phyloP scores from a whole-genome alignment of 1,284 basidiomycete genomes.

The Boletus mariae region DNA sequence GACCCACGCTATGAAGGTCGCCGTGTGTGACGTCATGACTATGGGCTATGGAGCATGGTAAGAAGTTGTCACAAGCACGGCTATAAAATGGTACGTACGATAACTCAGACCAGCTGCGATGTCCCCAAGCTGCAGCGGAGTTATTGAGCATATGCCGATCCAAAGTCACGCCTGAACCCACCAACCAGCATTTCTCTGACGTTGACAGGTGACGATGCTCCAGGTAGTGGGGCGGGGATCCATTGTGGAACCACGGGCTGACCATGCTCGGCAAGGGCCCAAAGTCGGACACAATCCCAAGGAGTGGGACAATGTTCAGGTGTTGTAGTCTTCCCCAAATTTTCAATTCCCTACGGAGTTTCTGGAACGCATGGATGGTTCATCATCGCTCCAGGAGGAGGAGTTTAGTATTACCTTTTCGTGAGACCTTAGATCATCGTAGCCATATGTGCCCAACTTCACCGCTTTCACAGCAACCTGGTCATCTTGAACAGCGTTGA shows the following conservation, averaged over 20 bases:
- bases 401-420: constrained; percentile 15
- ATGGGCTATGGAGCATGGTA: constrained; percentile 19
- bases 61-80: not conserved
- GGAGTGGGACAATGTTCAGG: constrained; percentile 27
- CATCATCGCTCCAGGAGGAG: not conserved
- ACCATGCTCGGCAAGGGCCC: constrained; percentile 22
- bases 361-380: constrained; percentile 11
- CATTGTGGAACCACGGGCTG: constrained; percentile 30
- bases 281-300: constrained; percentile 24
- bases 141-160: not conserved
- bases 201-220: not conserved
- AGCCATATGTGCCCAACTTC: not conserved
- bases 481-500: not conserved
- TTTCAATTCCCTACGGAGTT: constrained; percentile 25
- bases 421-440: not conserved
- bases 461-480: constrained; percentile 28
- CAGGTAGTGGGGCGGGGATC: constrained; percentile 25
- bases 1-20: constrained; percentile 28
- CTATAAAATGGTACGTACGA: constrained; percentile 15
- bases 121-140: constrained; percentile 20
- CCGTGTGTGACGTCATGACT: constrained; percentile 20
- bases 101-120: constrained; percentile 27
- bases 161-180: constrained; percentile 3
- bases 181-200: constrained; percentile 14
- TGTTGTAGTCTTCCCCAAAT: constrained; percentile 25